These are phyloP conservation scores for Claviceps sorghi DNA, from an alignment of 2,329 filamentous ascomycete species.

Conservation along the genomic window DNA sequence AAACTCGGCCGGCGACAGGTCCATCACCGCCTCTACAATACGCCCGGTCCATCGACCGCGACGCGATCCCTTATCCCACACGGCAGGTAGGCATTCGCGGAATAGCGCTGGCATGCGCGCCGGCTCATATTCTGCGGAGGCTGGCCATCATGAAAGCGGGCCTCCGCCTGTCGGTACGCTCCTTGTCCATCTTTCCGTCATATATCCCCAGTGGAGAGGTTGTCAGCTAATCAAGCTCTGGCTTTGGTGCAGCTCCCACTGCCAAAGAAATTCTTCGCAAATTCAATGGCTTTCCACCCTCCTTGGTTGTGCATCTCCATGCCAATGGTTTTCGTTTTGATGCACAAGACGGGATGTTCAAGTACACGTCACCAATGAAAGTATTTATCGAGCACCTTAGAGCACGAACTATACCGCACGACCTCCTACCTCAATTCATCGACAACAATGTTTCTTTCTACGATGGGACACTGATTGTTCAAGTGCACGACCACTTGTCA, in stretches of 20 bases:
- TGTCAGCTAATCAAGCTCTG: background rate
- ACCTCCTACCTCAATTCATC: constrained; percentile 67
- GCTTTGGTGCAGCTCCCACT: constrained; percentile 45
- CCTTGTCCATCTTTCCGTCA: background rate
- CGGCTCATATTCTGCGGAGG: constrained; percentile 32
- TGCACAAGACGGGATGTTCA: constrained; percentile 81
- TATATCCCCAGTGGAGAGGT: background rate
- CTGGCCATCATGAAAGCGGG: constrained; percentile 22
- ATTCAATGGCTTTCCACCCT: constrained; percentile 60
- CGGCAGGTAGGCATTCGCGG: constrained; percentile 32
- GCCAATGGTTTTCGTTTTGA: constrained; percentile 83
- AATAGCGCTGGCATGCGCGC: constrained; percentile 36
- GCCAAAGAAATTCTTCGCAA: constrained; percentile 71
- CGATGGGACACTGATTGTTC: constrained; percentile 87
- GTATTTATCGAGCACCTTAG: constrained; percentile 64
- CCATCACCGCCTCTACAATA: constrained; percentile 25
- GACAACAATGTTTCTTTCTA: constrained; percentile 67
- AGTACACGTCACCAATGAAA: constrained; percentile 85
- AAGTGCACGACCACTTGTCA: constrained; percentile 78
- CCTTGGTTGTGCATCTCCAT: constrained; percentile 74
- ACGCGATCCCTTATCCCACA: constrained; percentile 37
- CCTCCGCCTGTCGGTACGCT: constrained; percentile 38
- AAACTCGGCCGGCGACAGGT: constrained; percentile 21
- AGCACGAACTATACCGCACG: constrained; percentile 69
- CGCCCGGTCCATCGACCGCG: constrained; percentile 43